Conservation (phyloP, 1,139 yeast genomes). For the Cylindricascospora bacillispora region DNA sequence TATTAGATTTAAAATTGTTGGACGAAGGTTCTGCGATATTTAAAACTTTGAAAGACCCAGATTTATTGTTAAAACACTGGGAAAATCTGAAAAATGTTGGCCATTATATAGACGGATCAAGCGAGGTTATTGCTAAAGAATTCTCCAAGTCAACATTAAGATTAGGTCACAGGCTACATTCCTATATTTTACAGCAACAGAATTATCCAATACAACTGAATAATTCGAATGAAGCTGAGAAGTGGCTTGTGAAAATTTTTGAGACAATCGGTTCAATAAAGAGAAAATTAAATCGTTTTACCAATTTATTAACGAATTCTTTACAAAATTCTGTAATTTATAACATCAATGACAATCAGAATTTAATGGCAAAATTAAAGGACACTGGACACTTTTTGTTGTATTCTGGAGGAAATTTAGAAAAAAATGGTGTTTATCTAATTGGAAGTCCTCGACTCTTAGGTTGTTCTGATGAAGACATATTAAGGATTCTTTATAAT, state of each 20-base stretch:
- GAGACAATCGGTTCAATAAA: slow-evolving; percentile 80
- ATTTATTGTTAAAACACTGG: slow-evolving; percentile 74
- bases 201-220: slow-evolving; percentile 44
- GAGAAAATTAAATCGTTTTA: slow-evolving; percentile 71
- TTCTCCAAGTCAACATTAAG: slow-evolving; percentile 54
- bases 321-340: slow-evolving; percentile 70
- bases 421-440: slow-evolving; percentile 47
- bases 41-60: slow-evolving; percentile 85
- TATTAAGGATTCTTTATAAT: slow-evolving; percentile 27
- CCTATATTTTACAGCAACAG: slow-evolving; percentile 62
- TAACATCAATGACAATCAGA: slow-evolving; percentile 44
- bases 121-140: slow-evolving; percentile 69
- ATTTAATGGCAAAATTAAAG: slow-evolving; percentile 38
- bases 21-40: slow-evolving; percentile 66
- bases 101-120: slow-evolving; percentile 67
- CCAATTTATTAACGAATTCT: slow-evolving; percentile 52
- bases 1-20: slow-evolving; percentile 63
- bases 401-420: slow-evolving; percentile 55
- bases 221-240: slow-evolving; percentile 47
- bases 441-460: slow-evolving; percentile 28
- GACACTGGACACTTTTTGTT: slow-evolving; percentile 67
- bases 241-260: slow-evolving; percentile 73
- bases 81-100: slow-evolving; percentile 65
- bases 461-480: slow-evolving; percentile 27
- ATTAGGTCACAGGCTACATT: slow-evolving; percentile 54